A percentile compares a stretch with the other conserved stretches of the same genome.
Conservation (phyloP, 176 grass and related monocot species). For the Olyra latifolia region DNA sequence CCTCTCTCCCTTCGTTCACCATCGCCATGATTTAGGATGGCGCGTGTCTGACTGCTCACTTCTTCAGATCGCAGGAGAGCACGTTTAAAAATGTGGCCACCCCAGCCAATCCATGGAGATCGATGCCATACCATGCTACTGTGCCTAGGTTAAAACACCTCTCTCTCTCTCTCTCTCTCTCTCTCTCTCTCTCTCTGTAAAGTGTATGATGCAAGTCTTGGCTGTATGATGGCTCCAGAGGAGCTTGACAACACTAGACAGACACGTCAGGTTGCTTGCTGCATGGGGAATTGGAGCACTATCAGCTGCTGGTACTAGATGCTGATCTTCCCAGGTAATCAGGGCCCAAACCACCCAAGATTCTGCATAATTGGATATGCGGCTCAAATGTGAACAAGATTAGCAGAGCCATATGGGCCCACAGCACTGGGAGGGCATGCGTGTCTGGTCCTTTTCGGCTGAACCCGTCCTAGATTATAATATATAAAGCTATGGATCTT, state of each 20-base stretch:
- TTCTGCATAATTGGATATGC: background rate
- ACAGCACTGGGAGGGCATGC: background rate
- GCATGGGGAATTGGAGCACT: background rate
- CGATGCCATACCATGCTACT: background rate
- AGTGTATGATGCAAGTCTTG: background rate
- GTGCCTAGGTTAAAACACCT: background rate
- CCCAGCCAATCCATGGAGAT: background rate
- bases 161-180: background rate
- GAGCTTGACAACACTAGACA: background rate
- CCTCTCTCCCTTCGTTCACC: background rate
- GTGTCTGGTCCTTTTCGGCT: too few relatives aligned
- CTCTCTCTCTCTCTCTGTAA: background rate
- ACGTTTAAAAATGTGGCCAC: background rate
- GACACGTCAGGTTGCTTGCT: background rate
- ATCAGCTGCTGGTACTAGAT: background rate
- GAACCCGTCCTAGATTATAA: too few relatives aligned
- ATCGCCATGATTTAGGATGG: slow-evolving; percentile 27
- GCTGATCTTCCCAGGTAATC: background rate
- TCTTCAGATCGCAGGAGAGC: slow-evolving; percentile 23
- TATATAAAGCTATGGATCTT: too few relatives aligned
- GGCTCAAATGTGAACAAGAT: background rate
- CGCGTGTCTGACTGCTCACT: background rate
- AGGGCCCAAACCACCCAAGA: background rate
- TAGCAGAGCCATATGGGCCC: background rate
- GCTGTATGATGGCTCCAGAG: background rate